Evolutionary conservation across 345 rosid species (phyloP).

Genomic region (Salix udensis): DNA sequence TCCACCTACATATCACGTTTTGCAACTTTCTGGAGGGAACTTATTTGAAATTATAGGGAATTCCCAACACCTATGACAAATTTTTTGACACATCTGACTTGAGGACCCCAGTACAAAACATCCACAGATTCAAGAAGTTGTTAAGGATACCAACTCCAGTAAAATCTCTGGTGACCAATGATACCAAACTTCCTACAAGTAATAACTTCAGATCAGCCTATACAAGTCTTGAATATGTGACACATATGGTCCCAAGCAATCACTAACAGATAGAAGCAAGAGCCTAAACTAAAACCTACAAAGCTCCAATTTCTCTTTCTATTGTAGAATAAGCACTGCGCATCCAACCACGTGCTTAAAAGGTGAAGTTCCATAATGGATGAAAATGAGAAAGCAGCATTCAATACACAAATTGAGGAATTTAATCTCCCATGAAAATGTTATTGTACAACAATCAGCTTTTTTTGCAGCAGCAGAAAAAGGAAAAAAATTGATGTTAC

Average conservation of each 20-base stretch:
- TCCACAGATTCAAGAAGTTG: not conserved
- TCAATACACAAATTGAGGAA: not conserved
- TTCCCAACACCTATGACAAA: not conserved
- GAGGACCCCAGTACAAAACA: not conserved
- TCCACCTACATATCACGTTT: not conserved
- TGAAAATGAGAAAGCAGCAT: not conserved
- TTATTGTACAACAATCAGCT: not conserved
- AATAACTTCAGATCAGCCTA: not conserved
- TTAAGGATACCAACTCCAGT: not conserved
- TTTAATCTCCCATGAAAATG: not conserved
- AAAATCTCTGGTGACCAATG: not conserved
- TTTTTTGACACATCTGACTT: not conserved
- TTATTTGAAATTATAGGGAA: not conserved
- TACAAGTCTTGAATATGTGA: not conserved
- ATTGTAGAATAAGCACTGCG: not conserved
- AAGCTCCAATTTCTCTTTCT: not conserved
- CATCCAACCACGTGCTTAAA: not conserved
- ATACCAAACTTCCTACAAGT: not conserved
- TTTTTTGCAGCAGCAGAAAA: too few relatives aligned
- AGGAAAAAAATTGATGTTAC: not conserved
- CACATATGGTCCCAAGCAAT: not conserved
- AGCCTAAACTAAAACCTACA: not conserved
- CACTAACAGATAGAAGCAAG: not conserved
- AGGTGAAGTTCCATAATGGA: not conserved
- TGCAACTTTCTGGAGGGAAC: not conserved